A percentile compares a stretch with the other conserved stretches of the same genome.
phyloP scores from a whole-genome alignment of 75 land plant species.

The Adiantum capillusveneris region DNA sequence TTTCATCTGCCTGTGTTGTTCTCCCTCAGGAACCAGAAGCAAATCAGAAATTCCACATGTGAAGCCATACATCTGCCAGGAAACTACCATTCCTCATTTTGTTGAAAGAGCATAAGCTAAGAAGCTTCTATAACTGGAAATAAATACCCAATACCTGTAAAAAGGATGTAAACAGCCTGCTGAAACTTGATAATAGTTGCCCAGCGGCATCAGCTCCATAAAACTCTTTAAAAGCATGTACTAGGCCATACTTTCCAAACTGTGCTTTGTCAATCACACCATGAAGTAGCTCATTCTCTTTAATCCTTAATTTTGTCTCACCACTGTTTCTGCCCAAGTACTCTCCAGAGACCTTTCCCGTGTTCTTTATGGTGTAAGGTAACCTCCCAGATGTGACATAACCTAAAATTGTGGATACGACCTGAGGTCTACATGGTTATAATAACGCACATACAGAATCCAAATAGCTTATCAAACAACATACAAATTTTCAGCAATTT shows the following conservation, averaged over 20 bases:
- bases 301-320: slow-evolving; percentile 42
- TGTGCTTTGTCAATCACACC: slow-evolving; percentile 97
- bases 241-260: slow-evolving; percentile 88
- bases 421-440: slow-evolving; percentile 31
- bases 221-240: slow-evolving; percentile 88
- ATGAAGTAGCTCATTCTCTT: slow-evolving; percentile 64
- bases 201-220: slow-evolving; percentile 88
- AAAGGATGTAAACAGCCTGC: slow-evolving; percentile 78
- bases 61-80: slow-evolving; percentile 80
- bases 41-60: slow-evolving; percentile 96
- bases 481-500: too few species aligned
- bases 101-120: too few species aligned
- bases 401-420: slow-evolving; percentile 66
- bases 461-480: too few species aligned
- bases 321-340: slow-evolving; percentile 41
- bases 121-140: background rate
- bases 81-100: background rate
- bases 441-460: background rate
- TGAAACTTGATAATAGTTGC: slow-evolving; percentile 63
- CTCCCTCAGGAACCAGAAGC: slow-evolving; percentile 45
- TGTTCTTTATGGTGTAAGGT: slow-evolving; percentile 53
- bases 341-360: slow-evolving; percentile 45
- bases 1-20: slow-evolving; percentile 34
- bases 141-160: slow-evolving; percentile 48
- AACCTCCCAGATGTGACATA: slow-evolving; percentile 57